Conservation (phyloP, 2,329 filamentous ascomycete genomes). For the Lasiodiplodia theobromae region DNA sequence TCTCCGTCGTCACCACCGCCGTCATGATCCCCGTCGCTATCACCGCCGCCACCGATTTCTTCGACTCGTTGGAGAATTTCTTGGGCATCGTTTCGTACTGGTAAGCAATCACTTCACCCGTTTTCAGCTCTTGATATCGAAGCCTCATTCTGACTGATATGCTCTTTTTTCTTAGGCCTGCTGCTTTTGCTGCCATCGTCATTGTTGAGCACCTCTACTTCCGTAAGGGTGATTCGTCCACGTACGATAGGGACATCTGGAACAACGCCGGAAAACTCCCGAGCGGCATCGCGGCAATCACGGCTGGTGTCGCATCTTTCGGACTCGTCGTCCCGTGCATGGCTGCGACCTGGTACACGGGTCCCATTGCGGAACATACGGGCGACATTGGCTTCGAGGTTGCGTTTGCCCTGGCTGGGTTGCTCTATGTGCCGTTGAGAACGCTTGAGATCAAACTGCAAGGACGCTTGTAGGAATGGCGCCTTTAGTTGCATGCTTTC, state of each 20-base stretch:
- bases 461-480: background rate
- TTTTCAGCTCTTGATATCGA: no score
- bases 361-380: conserved; percentile 65
- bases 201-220: conserved; percentile 50
- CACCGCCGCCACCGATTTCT: conserved; percentile 63
- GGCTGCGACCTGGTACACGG: conserved; percentile 67
- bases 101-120: conserved; percentile 25
- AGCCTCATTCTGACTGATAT: background rate
- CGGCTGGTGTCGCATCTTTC: conserved; percentile 48
- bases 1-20: conserved; percentile 61
- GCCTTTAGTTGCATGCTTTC: no score
- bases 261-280: conserved; percentile 50
- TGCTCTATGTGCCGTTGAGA: conserved; percentile 55
- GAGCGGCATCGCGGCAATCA: conserved; percentile 50
- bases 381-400: conserved; percentile 73
- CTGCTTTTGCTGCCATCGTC: conserved; percentile 44
- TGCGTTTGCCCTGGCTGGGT: conserved; percentile 59
- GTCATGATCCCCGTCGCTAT: conserved; percentile 67
- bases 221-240: conserved; percentile 43
- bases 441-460: conserved; percentile 43
- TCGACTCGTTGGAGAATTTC: conserved; percentile 58
- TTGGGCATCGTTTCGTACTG: conserved; percentile 47
- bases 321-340: conserved; percentile 65
- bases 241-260: conserved; percentile 49
- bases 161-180: conserved; percentile 25